Percentiles rank a stretch among this genome's conserved stretches.
Evolutionary conservation across 1,284 basidiomycete species (phyloP).

Genomic region (Naganishia liquefaciens): DNA sequence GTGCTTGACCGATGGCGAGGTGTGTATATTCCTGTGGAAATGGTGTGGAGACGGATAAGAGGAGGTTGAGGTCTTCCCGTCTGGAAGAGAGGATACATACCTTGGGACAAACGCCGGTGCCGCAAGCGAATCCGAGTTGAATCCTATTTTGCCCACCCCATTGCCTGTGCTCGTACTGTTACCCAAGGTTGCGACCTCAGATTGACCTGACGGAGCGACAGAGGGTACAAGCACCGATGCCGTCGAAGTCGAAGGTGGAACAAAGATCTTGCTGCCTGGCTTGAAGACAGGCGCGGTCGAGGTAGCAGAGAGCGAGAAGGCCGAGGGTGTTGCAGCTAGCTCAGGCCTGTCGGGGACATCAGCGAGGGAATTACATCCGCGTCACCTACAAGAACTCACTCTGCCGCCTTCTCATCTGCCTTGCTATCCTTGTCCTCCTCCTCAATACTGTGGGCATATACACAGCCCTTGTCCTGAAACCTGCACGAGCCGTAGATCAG

Average conservation of each 20-base stretch:
- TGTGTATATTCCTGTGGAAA: slow-evolving; percentile 4
- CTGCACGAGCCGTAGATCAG: slow-evolving; percentile 83
- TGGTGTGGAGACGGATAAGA: neutral
- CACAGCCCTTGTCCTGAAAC: slow-evolving; percentile 73
- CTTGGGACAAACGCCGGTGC: slow-evolving; percentile 24
- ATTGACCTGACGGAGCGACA: neutral
- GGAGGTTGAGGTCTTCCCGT: too few species aligned
- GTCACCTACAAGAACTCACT: slow-evolving; percentile 11
- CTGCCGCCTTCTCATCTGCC: neutral
- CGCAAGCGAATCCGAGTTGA: slow-evolving; percentile 18
- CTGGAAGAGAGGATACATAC: neutral
- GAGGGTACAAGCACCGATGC: neutral
- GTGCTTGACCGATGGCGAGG: slow-evolving; percentile 10
- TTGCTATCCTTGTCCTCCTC: slow-evolving; percentile 23
- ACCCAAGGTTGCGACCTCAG: neutral
- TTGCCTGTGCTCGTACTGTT: neutral
- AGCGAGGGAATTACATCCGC: slow-evolving; percentile 8
- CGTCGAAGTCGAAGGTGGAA: neutral
- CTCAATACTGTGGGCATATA: slow-evolving; percentile 26
- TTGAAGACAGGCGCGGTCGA: slow-evolving; percentile 29
- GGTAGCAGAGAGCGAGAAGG: slow-evolving; percentile 12
- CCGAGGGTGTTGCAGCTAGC: slow-evolving; percentile 1
- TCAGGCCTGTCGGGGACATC: too few species aligned
- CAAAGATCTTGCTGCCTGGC: slow-evolving; percentile 17
- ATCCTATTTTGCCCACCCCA: slow-evolving; percentile 13